Evolutionary conservation across 1,139 yeast genomes (phyloP).

Genomic region (Nematodospora anomalae): DNA sequence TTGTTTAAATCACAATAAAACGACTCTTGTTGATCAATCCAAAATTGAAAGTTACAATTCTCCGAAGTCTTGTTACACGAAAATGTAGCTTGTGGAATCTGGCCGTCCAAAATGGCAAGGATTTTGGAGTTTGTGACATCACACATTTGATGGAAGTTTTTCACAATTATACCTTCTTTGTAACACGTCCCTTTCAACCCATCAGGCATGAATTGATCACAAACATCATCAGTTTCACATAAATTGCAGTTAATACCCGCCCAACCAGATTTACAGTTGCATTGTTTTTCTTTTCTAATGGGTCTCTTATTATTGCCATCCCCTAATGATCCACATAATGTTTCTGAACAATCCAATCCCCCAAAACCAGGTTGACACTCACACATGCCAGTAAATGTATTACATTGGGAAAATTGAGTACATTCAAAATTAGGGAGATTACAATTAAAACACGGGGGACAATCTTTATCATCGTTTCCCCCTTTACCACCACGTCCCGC

Average conservation of each 20-base stretch:
- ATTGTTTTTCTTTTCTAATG: conserved; percentile 52
- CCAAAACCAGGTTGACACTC: conserved; percentile 93
- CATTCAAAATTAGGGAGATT: conserved; percentile 88
- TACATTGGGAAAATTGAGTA: conserved; percentile 84
- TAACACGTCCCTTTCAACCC: conserved; percentile 88
- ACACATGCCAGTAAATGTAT: conserved; percentile 85
- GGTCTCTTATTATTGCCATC: conserved; percentile 65
- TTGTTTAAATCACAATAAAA: conserved; percentile 80
- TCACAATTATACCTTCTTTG: conserved; percentile 80
- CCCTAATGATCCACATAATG: conserved; percentile 81
- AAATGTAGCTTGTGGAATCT: conserved; percentile 89
- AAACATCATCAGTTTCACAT: conserved; percentile 69
- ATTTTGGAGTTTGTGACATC: conserved; percentile 90
- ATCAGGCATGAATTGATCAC: conserved; percentile 87
- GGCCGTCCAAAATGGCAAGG: conserved; percentile 72
- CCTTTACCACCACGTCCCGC: conserved; percentile 10
- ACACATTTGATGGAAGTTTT: conserved; percentile 85
- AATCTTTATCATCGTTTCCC: conserved; percentile 35
- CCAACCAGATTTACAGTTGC: conserved; percentile 88
- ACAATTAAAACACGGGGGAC: conserved; percentile 93
- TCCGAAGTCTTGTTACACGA: conserved; percentile 71
- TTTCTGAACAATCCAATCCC: conserved; percentile 86
- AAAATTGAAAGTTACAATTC: conserved; percentile 85
- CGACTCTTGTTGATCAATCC: conserved; percentile 89
- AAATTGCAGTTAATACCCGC: conserved; percentile 88